phyloP scores from a whole-genome alignment of 2,329 filamentous ascomycete genomes.

The Penicillium sp. region DNA sequence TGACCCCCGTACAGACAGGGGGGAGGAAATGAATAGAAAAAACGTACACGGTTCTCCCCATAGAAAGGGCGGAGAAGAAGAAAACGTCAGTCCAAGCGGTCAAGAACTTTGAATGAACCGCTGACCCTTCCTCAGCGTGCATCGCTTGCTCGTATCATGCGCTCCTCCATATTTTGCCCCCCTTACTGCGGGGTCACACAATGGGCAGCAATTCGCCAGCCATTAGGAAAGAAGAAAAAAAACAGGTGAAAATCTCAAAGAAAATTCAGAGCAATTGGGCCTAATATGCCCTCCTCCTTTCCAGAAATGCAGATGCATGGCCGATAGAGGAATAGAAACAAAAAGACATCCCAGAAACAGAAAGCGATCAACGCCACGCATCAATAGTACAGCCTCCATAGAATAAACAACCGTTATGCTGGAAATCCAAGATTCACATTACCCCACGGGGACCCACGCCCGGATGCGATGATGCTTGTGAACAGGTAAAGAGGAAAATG shows the following conservation, averaged over 20 bases:
- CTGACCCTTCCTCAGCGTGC: background rate
- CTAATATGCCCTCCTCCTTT: slow-evolving; percentile 7
- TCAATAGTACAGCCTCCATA: slow-evolving; percentile 24
- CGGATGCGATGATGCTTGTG: background rate
- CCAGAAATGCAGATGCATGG: slow-evolving; percentile 24
- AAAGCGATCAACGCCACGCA: slow-evolving; percentile 26
- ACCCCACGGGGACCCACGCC: background rate
- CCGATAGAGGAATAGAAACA: slow-evolving; percentile 8
- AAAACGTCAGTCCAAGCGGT: background rate
- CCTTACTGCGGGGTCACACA: slow-evolving; percentile 8
- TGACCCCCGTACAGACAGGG: background rate
- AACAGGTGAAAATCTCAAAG: slow-evolving; percentile 5
- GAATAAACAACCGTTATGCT: slow-evolving; percentile 21
- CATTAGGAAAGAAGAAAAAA: slow-evolving; percentile 1
- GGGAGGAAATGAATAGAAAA: slow-evolving; percentile 1
- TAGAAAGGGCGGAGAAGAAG: background rate
- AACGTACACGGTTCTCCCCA: background rate
- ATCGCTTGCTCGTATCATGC: slow-evolving; percentile 1
- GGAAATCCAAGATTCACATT: slow-evolving; percentile 11
- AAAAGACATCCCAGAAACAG: slow-evolving; percentile 4
- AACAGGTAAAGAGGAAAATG: slow-evolving; percentile 1
- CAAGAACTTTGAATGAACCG: background rate
- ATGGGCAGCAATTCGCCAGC: slow-evolving; percentile 14
- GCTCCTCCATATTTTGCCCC: background rate
- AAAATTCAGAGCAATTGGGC: slow-evolving; percentile 1